A percentile compares a stretch with the other conserved stretches of the same genome.
These are phyloP conservation scores for Diaporthe sp. DNA, from an alignment of 2,329 filamentous ascomycete genomes.

Conservation along the genomic window DNA sequence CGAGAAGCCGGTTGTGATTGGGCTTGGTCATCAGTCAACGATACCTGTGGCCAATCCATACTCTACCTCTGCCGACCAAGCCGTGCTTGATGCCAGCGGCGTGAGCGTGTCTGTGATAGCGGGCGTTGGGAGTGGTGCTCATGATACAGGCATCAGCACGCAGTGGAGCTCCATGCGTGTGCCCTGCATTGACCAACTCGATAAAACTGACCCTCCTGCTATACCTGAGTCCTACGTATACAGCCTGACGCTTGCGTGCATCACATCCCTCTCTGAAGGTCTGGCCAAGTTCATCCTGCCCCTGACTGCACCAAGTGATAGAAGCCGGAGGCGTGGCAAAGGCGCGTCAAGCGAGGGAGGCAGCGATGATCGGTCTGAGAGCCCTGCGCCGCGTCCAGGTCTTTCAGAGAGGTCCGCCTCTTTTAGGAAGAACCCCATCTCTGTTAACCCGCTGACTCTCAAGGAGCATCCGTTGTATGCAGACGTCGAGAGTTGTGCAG, in stretches of 20 bases:
- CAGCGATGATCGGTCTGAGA: constrained; percentile 44
- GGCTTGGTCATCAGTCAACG: constrained; percentile 88
- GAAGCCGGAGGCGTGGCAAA: constrained; percentile 62
- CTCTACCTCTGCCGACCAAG: constrained; percentile 77
- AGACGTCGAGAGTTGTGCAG: constrained; percentile 81
- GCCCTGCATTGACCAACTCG: constrained; percentile 91
- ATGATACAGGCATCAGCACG: constrained; percentile 82
- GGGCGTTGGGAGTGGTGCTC: constrained; percentile 72
- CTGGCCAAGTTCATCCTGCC: constrained; percentile 94
- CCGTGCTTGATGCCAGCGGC: constrained; percentile 88
- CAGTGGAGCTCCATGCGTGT: constrained; percentile 92
- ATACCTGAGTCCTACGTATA: constrained; percentile 96
- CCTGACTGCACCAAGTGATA: constrained; percentile 83
- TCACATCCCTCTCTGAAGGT: constrained; percentile 90
- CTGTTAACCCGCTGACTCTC: constrained; percentile 83
- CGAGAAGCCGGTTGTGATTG: constrained; percentile 90
- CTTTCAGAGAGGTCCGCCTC: constrained; percentile 70
- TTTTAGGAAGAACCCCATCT: constrained; percentile 79
- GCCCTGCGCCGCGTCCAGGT: constrained; percentile 49
- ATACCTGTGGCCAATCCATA: constrained; percentile 74
- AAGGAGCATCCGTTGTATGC: constrained; percentile 76
- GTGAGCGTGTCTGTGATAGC: constrained; percentile 85
- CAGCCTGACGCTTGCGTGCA: constrained; percentile 86
- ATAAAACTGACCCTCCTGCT: constrained; percentile 85
- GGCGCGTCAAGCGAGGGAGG: constrained; percentile 48